Percentiles rank a stretch among this genome's conserved stretches.
Evolutionary conservation across 768 basidiomycete species (phyloP).

Genomic region (Holtermannia corniformis): DNA sequence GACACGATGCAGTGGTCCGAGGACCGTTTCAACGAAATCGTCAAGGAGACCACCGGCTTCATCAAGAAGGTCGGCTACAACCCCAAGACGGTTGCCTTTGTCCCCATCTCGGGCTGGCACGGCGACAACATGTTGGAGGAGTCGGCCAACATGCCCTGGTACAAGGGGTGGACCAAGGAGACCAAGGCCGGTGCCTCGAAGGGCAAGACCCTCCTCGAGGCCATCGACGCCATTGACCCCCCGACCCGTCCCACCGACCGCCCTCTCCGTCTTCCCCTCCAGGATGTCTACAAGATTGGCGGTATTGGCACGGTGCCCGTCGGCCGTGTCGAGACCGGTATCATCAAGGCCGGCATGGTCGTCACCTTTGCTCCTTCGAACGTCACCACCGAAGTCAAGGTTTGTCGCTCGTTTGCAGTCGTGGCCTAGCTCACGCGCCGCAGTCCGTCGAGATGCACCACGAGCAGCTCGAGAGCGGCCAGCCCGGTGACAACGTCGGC

Average conservation of each 20-base stretch:
- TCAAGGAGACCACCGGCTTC: slow-evolving; percentile 95
- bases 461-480: slow-evolving; percentile 76
- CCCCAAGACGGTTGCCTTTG: slow-evolving; percentile 96
- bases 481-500: slow-evolving; percentile 93
- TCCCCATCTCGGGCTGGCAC: slow-evolving; percentile 99
- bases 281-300: slow-evolving; percentile 99
- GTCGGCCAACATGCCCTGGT: slow-evolving; percentile 97
- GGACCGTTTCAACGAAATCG: slow-evolving; percentile 98
- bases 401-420: slow-evolving; percentile 73
- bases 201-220: slow-evolving; percentile 99
- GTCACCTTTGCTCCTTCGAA: slow-evolving; percentile 93
- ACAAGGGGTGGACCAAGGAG: slow-evolving; percentile 99
- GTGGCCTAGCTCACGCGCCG: slow-evolving; percentile 59
- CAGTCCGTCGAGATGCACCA: slow-evolving; percentile 28
- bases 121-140: slow-evolving; percentile 99
- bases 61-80: slow-evolving; percentile 99
- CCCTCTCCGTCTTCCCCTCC: slow-evolving; percentile 98
- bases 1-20: slow-evolving; percentile 70
- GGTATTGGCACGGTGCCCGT: slow-evolving; percentile 99
- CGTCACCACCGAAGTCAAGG: slow-evolving; percentile 99
- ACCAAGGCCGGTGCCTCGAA: slow-evolving; percentile 83
- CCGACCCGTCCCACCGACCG: slow-evolving; percentile 95
- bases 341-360: slow-evolving; percentile 99
- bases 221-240: slow-evolving; percentile 98
- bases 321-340: slow-evolving; percentile 99